Conservation (phyloP, 768 basidiomycete species). For the Daedaleopsis sinensis region DNA sequence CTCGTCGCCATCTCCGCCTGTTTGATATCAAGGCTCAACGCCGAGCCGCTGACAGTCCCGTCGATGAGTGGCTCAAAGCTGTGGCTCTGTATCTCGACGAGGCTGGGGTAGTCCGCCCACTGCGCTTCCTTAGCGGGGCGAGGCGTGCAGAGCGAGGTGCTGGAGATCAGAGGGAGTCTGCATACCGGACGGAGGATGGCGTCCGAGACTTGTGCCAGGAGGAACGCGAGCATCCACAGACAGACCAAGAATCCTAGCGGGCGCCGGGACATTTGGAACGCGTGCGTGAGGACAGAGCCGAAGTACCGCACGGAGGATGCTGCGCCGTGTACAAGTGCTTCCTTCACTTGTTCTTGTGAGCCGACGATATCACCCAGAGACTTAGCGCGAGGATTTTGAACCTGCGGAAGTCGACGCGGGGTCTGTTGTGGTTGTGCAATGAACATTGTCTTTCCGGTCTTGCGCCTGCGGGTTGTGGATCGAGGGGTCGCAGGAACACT, state of each 20-base stretch:
- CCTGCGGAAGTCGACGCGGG: constrained; percentile 12
- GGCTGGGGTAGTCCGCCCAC: constrained; percentile 63
- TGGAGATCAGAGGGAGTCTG: constrained; percentile 59
- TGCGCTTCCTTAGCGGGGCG: constrained; percentile 23
- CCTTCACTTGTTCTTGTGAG: constrained; percentile 23
- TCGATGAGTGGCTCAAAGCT: constrained; percentile 66
- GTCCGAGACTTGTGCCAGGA: constrained; percentile 44
- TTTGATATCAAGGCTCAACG: constrained; percentile 68
- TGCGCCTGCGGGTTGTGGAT: constrained; percentile 8
- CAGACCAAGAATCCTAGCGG: constrained; percentile 60
- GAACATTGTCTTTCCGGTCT: constrained; percentile 24
- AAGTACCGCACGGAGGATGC: constrained; percentile 41
- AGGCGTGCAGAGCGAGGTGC: constrained; percentile 45
- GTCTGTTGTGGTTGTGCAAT: constrained; percentile 24
- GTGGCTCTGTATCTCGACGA: constrained; percentile 61
- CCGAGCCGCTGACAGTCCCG: constrained; percentile 58
- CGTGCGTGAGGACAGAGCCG: constrained; percentile 49
- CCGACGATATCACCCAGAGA: constrained; percentile 27
- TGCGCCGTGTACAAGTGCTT: constrained; percentile 17
- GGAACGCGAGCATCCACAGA: constrained; percentile 52
- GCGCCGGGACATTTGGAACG: constrained; percentile 52
- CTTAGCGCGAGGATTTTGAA: constrained; percentile 30
- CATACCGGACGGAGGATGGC: constrained; percentile 59
- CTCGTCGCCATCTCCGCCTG: constrained; percentile 77
- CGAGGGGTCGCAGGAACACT: not conserved